phyloP scores from a whole-genome alignment of 2,329 filamentous ascomycete species.

The Delphinella strobiligena region DNA sequence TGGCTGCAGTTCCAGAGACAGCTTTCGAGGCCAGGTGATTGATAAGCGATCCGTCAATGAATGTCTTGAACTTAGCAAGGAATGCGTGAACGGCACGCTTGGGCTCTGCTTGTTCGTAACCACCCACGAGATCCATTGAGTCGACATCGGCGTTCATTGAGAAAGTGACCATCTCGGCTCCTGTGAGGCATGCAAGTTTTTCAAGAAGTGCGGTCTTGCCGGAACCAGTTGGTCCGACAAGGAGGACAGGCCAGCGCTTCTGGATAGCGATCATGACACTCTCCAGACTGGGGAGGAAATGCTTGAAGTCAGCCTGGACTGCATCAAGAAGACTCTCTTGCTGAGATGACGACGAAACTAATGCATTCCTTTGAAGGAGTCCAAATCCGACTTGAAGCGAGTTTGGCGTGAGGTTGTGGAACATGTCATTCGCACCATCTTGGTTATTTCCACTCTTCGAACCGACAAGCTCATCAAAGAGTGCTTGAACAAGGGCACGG shows the following conservation, averaged over 20 bases:
- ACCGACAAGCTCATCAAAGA: constrained; percentile 42
- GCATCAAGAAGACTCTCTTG: neutral
- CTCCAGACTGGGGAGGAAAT: constrained; percentile 62
- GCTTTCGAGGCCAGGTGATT: neutral
- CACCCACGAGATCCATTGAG: constrained; percentile 92
- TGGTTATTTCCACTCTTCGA: neutral
- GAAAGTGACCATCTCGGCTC: constrained; percentile 67
- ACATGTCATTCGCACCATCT: constrained; percentile 39
- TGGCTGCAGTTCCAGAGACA: neutral
- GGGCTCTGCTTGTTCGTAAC: constrained; percentile 88
- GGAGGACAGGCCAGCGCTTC: constrained; percentile 75
- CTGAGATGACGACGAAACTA: neutral
- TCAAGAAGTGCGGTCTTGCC: constrained; percentile 76
- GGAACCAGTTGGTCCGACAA: constrained; percentile 73
- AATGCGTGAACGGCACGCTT: constrained; percentile 57
- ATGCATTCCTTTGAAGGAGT: constrained; percentile 47
- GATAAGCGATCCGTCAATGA: neutral
- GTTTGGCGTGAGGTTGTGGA: constrained; percentile 55
- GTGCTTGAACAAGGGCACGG: constrained; percentile 47
- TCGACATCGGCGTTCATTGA: constrained; percentile 92
- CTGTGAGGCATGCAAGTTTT: constrained; percentile 67
- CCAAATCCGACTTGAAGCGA: constrained; percentile 73
- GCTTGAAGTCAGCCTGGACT: constrained; percentile 4
- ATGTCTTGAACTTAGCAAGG: constrained; percentile 34
- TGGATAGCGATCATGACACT: constrained; percentile 78